These are phyloP conservation scores for Apiotrichum montevideense DNA, from an alignment of 1,284 basidiomycete genomes.

Conservation along the genomic window DNA sequence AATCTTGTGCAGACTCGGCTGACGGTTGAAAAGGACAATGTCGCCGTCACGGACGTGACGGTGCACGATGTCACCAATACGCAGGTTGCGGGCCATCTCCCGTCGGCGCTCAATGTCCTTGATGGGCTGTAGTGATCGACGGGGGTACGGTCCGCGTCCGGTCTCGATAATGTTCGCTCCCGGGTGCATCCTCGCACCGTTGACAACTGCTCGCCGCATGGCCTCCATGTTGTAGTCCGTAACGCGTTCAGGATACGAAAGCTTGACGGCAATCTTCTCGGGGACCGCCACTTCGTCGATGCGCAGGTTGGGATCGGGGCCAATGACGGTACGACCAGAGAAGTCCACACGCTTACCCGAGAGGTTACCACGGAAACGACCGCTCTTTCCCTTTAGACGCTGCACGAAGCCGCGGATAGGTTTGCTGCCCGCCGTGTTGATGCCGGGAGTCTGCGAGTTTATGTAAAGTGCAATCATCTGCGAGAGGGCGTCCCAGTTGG, in stretches of 20 bases:
- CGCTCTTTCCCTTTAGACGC: constrained; percentile 96
- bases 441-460: constrained; percentile 94
- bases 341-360: constrained; percentile 99
- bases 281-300: constrained; percentile 98
- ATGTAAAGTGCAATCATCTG: constrained; percentile 95
- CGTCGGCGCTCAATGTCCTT: constrained; percentile 35
- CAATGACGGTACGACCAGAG: constrained; percentile 96
- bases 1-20: constrained; percentile 95
- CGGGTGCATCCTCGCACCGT: constrained; percentile 87
- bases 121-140: constrained; percentile 23
- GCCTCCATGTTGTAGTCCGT: constrained; percentile 83
- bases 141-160: constrained; percentile 19
- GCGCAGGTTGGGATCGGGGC: constrained; percentile 93
- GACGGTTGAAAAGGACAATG: constrained; percentile 96
- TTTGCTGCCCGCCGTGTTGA: constrained; percentile 74
- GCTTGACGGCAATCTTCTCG: constrained; percentile 87
- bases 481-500: constrained; percentile 96
- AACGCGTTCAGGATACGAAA: constrained; percentile 95
- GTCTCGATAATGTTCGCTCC: constrained; percentile 90
- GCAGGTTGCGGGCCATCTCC: constrained; percentile 37
- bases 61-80: constrained; percentile 46
- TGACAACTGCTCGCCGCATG: constrained; percentile 72
- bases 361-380: constrained; percentile 95
- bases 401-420: constrained; percentile 97
- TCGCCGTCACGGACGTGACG: constrained; percentile 90